phyloP scores from a whole-genome alignment of 1,284 basidiomycete species.

The Porphyrellus sp. region DNA sequence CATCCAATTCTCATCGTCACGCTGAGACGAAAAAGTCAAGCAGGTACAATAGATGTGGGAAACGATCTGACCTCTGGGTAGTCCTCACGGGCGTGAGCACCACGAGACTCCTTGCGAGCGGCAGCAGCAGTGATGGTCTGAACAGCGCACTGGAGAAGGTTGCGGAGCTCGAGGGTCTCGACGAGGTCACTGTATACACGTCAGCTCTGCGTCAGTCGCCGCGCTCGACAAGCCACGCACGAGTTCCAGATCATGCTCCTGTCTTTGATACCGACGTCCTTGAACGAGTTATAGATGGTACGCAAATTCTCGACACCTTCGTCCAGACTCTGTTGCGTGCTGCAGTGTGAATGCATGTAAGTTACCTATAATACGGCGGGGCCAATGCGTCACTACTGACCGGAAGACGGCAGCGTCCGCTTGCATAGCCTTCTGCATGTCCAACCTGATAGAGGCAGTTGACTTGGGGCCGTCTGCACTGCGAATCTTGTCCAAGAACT shows the following conservation, averaged over 20 bases:
- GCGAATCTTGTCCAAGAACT: slow-evolving; percentile 88
- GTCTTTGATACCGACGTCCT: slow-evolving; percentile 94
- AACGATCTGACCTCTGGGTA: slow-evolving; percentile 69
- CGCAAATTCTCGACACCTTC: slow-evolving; percentile 89
- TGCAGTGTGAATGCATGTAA: slow-evolving; percentile 35
- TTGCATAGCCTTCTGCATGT: slow-evolving; percentile 99
- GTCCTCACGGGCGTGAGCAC: slow-evolving; percentile 97
- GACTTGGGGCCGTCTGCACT: slow-evolving; percentile 79
- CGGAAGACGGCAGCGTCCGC: slow-evolving; percentile 88
- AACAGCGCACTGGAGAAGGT: slow-evolving; percentile 91
- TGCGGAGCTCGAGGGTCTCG: slow-evolving; percentile 96
- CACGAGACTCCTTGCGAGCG: slow-evolving; percentile 94
- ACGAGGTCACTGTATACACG: slow-evolving; percentile 72
- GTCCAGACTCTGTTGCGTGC: slow-evolving; percentile 88
- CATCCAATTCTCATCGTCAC: slow-evolving; percentile 92
- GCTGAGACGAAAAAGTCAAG: slow-evolving; percentile 40
- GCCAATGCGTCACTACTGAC: slow-evolving; percentile 36
- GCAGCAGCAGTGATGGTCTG: slow-evolving; percentile 96
- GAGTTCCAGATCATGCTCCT: slow-evolving; percentile 99
- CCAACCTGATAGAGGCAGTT: slow-evolving; percentile 87
- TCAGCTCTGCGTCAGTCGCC: slow-evolving; percentile 13
- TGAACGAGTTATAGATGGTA: slow-evolving; percentile 84
- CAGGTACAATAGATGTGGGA: neutral
- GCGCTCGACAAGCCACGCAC: slow-evolving; percentile 43
- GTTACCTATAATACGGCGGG: slow-evolving; percentile 5